Evolutionary conservation across 495 filamentous ascomycete genomes (phyloP).

Genomic region (Penicillium soppii): DNA sequence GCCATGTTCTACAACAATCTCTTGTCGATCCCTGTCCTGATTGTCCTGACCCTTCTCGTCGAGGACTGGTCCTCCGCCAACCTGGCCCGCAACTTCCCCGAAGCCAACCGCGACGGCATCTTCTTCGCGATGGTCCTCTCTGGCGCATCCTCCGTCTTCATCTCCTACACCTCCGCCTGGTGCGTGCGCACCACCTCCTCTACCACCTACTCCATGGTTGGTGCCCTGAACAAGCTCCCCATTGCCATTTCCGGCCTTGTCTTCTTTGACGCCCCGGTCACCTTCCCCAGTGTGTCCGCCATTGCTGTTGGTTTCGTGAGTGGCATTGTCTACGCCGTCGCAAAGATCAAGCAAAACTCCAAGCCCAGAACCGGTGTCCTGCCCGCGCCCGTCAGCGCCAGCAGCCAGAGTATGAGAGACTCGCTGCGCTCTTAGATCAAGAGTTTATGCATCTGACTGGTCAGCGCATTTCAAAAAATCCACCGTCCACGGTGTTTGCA

Average conservation of each 20-base stretch:
- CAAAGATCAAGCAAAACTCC: constrained; percentile 81
- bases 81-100: constrained; percentile 83
- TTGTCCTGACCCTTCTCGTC: constrained; percentile 75
- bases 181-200: constrained; percentile 95
- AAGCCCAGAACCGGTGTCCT: constrained; percentile 60
- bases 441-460: constrained; percentile 9
- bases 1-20: constrained; percentile 99
- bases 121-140: constrained; percentile 91
- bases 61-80: constrained; percentile 93
- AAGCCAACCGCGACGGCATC: constrained; percentile 68
- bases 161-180: constrained; percentile 98
- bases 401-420: constrained; percentile 88
- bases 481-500: constrained; percentile 17
- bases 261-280: constrained; percentile 94
- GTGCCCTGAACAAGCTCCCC: constrained; percentile 95
- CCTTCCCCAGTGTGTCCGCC: constrained; percentile 86
- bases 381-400: constrained; percentile 83
- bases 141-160: constrained; percentile 91
- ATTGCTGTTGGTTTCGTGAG: constrained; percentile 87
- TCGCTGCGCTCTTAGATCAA: constrained; percentile 56
- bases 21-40: constrained; percentile 88
- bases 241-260: constrained; percentile 87
- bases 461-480: constrained; percentile 9
- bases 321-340: constrained; percentile 87
- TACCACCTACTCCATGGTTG: constrained; percentile 98